A percentile compares a stretch with the other conserved stretches of the same genome.
Conservation (phyloP, 2,329 filamentous ascomycete species). For the Aspergillus flavus region DNA sequence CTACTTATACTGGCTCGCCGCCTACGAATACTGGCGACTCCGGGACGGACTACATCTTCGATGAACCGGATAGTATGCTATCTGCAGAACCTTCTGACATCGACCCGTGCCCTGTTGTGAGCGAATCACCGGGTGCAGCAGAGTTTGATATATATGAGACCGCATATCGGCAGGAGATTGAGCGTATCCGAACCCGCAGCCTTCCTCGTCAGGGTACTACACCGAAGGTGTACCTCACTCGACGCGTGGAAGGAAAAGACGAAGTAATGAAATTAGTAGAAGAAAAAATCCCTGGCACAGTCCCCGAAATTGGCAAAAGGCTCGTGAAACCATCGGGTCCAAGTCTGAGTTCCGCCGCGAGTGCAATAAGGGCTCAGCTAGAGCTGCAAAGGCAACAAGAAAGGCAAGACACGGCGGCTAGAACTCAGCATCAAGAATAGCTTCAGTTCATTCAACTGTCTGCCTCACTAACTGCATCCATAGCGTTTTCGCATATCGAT, state of each 20-base stretch:
- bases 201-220: slow-evolving; percentile 41
- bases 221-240: slow-evolving; percentile 62
- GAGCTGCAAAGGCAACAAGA: slow-evolving; percentile 13
- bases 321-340: slow-evolving; percentile 10
- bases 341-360: slow-evolving; percentile 18
- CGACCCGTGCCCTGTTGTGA: slow-evolving; percentile 56
- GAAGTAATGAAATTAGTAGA: slow-evolving; percentile 37
- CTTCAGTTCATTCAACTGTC: not conserved
- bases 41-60: slow-evolving; percentile 9
- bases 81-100: slow-evolving; percentile 7
- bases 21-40: slow-evolving; percentile 17
- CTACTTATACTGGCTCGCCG: slow-evolving; percentile 42
- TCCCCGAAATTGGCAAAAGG: slow-evolving; percentile 15
- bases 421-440: slow-evolving; percentile 1
- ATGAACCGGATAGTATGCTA: slow-evolving; percentile 2
- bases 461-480: slow-evolving; percentile 4
- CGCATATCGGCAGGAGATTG: slow-evolving; percentile 81
- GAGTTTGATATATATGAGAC: slow-evolving; percentile 88
- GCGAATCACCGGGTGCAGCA: slow-evolving; percentile 80
- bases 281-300: slow-evolving; percentile 23
- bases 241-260: slow-evolving; percentile 51
- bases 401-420: not conserved
- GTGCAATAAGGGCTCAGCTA: slow-evolving; percentile 21
- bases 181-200: slow-evolving; percentile 63
- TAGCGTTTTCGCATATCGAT: slow-evolving; percentile 5